Evolutionary conservation across 2,329 filamentous ascomycete genomes (phyloP).

Genomic region (Metarhizium guizhouense): DNA sequence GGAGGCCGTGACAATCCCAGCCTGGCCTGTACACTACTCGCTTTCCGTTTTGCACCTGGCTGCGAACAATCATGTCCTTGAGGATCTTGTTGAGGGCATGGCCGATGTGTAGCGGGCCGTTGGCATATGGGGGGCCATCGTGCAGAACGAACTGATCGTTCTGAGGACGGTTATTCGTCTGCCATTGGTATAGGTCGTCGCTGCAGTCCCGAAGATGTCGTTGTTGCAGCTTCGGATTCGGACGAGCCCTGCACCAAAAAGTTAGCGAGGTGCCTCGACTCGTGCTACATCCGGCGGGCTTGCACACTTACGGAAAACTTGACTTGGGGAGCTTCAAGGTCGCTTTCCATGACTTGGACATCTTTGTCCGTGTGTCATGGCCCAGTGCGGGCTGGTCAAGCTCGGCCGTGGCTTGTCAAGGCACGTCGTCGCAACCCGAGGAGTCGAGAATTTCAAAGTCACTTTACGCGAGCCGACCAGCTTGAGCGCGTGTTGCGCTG

Average conservation of each 20-base stretch:
- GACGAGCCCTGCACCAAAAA: conserved; percentile 35
- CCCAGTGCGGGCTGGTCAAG: conserved; percentile 7
- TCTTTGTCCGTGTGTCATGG: conserved; percentile 21
- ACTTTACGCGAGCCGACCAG: background rate
- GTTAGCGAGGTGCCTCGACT: conserved; percentile 1
- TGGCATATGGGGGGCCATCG: conserved; percentile 95
- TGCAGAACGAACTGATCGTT: conserved; percentile 69
- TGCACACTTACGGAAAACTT: conserved; percentile 54
- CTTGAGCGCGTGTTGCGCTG: background rate
- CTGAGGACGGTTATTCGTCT: conserved; percentile 48
- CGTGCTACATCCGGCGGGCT: background rate
- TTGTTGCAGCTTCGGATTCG: conserved; percentile 37
- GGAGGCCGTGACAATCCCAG: conserved; percentile 96
- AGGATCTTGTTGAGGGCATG: conserved; percentile 96
- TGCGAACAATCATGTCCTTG: conserved; percentile 85
- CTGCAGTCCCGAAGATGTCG: conserved; percentile 67
- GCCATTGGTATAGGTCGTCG: conserved; percentile 87
- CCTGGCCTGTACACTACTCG: conserved; percentile 78
- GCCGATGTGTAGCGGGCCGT: conserved; percentile 82
- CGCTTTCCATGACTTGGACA: conserved; percentile 59
- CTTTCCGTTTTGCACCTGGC: conserved; percentile 63
- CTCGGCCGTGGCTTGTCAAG: background rate
- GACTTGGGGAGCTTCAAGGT: conserved; percentile 69
- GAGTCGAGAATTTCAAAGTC: background rate
- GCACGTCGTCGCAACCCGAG: background rate